Percentiles rank a stretch among this genome's conserved stretches.
phyloP scores from a whole-genome alignment of 2,329 filamentous ascomycete genomes.

The Diaporthe nobilis region DNA sequence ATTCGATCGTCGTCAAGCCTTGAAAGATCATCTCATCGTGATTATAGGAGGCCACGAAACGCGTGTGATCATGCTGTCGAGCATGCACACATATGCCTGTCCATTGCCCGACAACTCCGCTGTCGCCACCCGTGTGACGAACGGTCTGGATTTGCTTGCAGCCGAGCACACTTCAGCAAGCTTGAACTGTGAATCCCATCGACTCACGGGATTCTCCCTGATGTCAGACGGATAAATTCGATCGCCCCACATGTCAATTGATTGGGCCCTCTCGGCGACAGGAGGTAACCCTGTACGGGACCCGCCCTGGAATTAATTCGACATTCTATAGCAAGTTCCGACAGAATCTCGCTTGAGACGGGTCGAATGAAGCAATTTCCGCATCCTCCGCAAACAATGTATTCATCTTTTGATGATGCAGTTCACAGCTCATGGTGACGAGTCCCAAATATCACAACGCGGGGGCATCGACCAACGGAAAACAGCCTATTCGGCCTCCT shows the following conservation, averaged over 20 bases:
- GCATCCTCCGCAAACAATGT: conserved; percentile 2
- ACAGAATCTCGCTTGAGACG: conserved; percentile 24
- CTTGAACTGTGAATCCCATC: conserved; percentile 14
- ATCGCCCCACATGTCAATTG: conserved; percentile 29
- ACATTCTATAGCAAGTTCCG: neutral
- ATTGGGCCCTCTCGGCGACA: conserved; percentile 19
- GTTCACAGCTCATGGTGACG: neutral
- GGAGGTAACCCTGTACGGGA: conserved; percentile 23
- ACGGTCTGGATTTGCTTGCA: conserved; percentile 12
- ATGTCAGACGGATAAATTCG: conserved; percentile 21
- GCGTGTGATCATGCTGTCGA: conserved; percentile 12
- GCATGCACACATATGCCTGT: conserved; percentile 11
- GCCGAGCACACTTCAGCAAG: neutral
- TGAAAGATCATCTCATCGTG: conserved; percentile 4
- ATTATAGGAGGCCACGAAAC: neutral
- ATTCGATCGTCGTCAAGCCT: conserved; percentile 6
- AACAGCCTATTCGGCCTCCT: neutral
- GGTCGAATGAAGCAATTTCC: conserved; percentile 31
- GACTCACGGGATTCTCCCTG: conserved; percentile 19
- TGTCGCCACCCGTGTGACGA: conserved; percentile 30
- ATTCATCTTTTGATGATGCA: conserved; percentile 14
- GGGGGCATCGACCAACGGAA: neutral
- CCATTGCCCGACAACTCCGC: neutral
- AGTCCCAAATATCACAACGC: conserved; percentile 10
- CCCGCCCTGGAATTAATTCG: conserved; percentile 15